Evolutionary conservation across 352 stramenopile species (phyloP).

Genomic region (Globisporangium splendens): DNA sequence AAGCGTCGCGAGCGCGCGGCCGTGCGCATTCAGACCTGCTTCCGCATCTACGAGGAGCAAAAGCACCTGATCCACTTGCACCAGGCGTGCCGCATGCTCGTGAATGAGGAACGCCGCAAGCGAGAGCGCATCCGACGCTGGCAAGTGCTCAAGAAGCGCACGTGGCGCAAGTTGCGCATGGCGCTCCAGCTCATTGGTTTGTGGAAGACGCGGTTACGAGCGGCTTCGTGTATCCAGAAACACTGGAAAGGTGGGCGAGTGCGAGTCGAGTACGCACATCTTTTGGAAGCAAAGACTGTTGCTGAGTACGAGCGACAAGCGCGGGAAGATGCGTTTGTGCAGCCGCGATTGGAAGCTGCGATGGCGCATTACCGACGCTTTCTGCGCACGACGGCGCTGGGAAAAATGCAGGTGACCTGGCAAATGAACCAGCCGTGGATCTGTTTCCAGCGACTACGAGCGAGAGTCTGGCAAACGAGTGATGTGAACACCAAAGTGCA

Average conservation of each 20-base stretch:
- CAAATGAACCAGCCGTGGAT: slow-evolving; percentile 16
- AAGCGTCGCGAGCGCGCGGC: slow-evolving; percentile 19
- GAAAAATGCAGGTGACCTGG: slow-evolving; percentile 6
- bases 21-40: slow-evolving; percentile 35
- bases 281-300: not conserved
- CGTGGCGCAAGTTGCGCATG: slow-evolving; percentile 1
- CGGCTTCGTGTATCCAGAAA: slow-evolving; percentile 1
- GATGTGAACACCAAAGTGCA: slow-evolving; percentile 3
- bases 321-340: slow-evolving; percentile 9
- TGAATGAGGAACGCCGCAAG: slow-evolving; percentile 16
- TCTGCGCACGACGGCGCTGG: not conserved
- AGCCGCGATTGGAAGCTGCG: not conserved
- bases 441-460: slow-evolving; percentile 9
- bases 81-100: slow-evolving; percentile 26
- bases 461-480: not conserved
- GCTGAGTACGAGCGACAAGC: not conserved
- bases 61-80: slow-evolving; percentile 35
- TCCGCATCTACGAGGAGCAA: slow-evolving; percentile 36
- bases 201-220: slow-evolving; percentile 6
- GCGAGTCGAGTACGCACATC: slow-evolving; percentile 1
- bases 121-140: slow-evolving; percentile 6
- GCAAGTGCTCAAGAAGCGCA: slow-evolving; percentile 2
- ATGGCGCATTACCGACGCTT: slow-evolving; percentile 5
- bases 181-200: slow-evolving; percentile 1
- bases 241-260: slow-evolving; percentile 6